Evolutionary conservation across 768 basidiomycete genomes (phyloP).

Genomic region (Brasilioporus rufonigricans): DNA sequence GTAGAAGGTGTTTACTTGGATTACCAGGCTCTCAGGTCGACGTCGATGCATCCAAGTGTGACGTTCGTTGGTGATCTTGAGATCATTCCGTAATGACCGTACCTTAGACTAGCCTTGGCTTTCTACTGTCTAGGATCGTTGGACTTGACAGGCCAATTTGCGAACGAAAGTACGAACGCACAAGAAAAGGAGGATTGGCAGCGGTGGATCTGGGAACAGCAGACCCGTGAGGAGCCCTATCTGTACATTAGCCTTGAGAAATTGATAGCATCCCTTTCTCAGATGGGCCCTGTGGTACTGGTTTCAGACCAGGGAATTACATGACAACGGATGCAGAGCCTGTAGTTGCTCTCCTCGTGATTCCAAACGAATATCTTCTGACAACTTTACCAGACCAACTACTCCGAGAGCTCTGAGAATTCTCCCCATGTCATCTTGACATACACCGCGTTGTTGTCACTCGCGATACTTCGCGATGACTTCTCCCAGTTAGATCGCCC

Average conservation of each 20-base stretch:
- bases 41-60: conserved; percentile 71
- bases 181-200: conserved; percentile 63
- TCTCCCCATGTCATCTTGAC: conserved; percentile 89
- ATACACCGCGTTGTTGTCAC: conserved; percentile 82
- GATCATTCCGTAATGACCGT: conserved; percentile 11
- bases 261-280: conserved; percentile 1
- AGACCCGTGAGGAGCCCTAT: conserved; percentile 48
- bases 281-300: conserved; percentile 62
- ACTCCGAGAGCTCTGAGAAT: conserved; percentile 49
- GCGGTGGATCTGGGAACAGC: conserved; percentile 90
- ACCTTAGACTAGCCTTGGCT: conserved; percentile 68
- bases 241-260: not conserved
- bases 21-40: conserved; percentile 69
- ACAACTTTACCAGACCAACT: conserved; percentile 28
- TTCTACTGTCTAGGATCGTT: conserved; percentile 89
- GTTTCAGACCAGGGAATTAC: conserved; percentile 74
- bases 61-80: conserved; percentile 14
- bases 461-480: conserved; percentile 86
- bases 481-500: conserved; percentile 65
- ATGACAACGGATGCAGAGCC: conserved; percentile 44
- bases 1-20: conserved; percentile 63
- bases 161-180: conserved; percentile 39
- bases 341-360: conserved; percentile 8
- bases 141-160: conserved; percentile 63
- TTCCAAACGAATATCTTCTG: conserved; percentile 3